Evolutionary conservation across 495 filamentous ascomycete species (phyloP).

Genomic region (Penicillium angulare): DNA sequence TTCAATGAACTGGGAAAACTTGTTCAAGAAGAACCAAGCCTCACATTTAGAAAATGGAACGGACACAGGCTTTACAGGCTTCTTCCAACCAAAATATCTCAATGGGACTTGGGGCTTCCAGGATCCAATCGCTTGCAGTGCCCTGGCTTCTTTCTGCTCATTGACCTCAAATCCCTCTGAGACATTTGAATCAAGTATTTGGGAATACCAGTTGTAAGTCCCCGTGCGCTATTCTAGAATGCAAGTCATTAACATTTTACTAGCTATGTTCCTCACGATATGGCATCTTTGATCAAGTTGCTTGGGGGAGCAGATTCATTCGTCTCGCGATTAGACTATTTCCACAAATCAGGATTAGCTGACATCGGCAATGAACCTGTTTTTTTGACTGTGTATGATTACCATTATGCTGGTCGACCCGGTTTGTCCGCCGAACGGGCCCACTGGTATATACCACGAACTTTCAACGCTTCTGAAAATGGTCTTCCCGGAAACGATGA

Average conservation of each 20-base stretch:
- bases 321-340: constrained; percentile 60
- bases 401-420: constrained; percentile 69
- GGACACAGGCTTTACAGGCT: constrained; percentile 63
- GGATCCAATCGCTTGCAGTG: constrained; percentile 66
- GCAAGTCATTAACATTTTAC: background rate
- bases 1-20: constrained; percentile 65
- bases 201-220: constrained; percentile 60
- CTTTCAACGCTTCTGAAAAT: constrained; percentile 55
- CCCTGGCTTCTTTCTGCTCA: constrained; percentile 55
- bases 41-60: constrained; percentile 54
- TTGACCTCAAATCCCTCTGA: constrained; percentile 63
- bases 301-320: constrained; percentile 61
- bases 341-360: constrained; percentile 63
- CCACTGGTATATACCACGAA: constrained; percentile 64
- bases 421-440: constrained; percentile 58
- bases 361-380: constrained; percentile 73
- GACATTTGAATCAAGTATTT: constrained; percentile 69
- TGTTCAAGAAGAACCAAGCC: constrained; percentile 61
- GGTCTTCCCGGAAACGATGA: constrained; percentile 71
- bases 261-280: constrained; percentile 68
- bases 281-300: constrained; percentile 56
- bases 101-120: constrained; percentile 69
- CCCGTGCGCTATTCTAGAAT: background rate
- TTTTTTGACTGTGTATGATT: constrained; percentile 69
- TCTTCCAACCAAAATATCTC: constrained; percentile 64